phyloP scores from a whole-genome alignment of 305 asterid genomes.

The Salvia sclarea region DNA sequence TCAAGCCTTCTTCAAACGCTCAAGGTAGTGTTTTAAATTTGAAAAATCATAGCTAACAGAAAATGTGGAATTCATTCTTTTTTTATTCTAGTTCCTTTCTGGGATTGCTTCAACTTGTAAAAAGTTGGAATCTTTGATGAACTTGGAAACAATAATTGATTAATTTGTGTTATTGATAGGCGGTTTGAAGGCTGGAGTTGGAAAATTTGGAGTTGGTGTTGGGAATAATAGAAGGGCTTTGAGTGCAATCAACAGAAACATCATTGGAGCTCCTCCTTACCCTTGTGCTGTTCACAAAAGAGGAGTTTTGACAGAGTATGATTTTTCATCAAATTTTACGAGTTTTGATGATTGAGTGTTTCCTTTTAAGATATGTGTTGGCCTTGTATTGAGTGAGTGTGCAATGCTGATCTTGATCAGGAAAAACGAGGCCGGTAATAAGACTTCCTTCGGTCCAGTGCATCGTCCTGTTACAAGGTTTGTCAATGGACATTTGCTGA shows the following conservation, averaged over 20 bases:
- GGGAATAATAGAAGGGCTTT: constrained; percentile 72
- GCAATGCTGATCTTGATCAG: constrained; percentile 43
- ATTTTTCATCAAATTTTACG: constrained; percentile 12
- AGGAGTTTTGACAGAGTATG: constrained; percentile 59
- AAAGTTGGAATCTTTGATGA: constrained; percentile 15
- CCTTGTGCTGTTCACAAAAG: constrained; percentile 60
- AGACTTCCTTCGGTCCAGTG: constrained; percentile 46
- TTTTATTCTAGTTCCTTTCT: not conserved
- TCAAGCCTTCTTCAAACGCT: constrained; percentile 55
- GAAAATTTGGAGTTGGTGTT: constrained; percentile 41
- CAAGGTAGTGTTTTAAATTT: constrained; percentile 55
- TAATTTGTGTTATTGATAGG: constrained; percentile 33
- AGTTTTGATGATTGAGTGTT: constrained; percentile 29
- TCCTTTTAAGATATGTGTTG: not conserved
- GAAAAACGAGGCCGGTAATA: constrained; percentile 41
- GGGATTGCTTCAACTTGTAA: not conserved
- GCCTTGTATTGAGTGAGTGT: constrained; percentile 11
- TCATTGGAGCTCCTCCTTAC: constrained; percentile 50
- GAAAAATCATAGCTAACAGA: not conserved
- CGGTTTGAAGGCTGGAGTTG: constrained; percentile 49
- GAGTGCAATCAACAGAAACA: constrained; percentile 63
- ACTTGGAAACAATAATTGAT: not conserved
- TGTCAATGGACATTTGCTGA: constrained; percentile 5
- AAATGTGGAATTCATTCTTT: not conserved
- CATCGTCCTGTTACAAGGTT: constrained; percentile 91